Evolutionary conservation across 2,329 filamentous ascomycete genomes (phyloP).

Genomic region (Fusarium euwallaceae): DNA sequence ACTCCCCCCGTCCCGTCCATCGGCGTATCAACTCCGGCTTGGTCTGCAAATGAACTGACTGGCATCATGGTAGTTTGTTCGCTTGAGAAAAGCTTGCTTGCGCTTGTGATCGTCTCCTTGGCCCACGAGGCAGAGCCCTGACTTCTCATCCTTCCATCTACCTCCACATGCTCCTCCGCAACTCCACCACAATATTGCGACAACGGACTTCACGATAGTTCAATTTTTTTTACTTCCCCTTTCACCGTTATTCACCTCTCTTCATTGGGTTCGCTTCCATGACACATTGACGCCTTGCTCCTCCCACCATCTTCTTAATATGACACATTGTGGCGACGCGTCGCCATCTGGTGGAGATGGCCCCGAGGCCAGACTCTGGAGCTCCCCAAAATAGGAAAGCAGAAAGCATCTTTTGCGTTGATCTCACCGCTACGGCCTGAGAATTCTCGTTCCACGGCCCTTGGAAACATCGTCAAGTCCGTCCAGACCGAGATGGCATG

Average conservation of each 20-base stretch:
- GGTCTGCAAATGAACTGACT: conserved; percentile 4
- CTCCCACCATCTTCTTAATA: conserved; percentile 27
- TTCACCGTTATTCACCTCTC: conserved; percentile 9
- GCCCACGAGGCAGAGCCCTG: conserved; percentile 17
- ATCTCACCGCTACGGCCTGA: conserved; percentile 29
- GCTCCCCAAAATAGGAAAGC: conserved; percentile 42
- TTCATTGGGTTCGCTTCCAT: conserved; percentile 22
- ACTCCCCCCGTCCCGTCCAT: background rate
- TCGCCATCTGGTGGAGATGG: conserved; percentile 26
- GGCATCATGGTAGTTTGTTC: conserved; percentile 2
- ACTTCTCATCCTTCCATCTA: conserved; percentile 31
- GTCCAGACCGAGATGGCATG: background rate
- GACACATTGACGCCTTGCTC: conserved; percentile 33
- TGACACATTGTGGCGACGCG: conserved; percentile 25
- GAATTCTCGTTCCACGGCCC: background rate
- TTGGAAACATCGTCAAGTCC: background rate
- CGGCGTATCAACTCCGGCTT: conserved; percentile 8
- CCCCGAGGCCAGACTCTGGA: conserved; percentile 9
- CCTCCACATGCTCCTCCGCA: conserved; percentile 32
- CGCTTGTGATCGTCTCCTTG: conserved; percentile 24
- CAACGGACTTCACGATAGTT: conserved; percentile 40
- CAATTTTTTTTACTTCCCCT: conserved; percentile 16
- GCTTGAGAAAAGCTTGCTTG: conserved; percentile 4
- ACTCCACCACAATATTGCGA: conserved; percentile 39
- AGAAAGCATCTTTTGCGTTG: conserved; percentile 42